Base-by-base conservation (phyloP, 164 flowering plant species). In the Chimonanthus praecox region DNA sequence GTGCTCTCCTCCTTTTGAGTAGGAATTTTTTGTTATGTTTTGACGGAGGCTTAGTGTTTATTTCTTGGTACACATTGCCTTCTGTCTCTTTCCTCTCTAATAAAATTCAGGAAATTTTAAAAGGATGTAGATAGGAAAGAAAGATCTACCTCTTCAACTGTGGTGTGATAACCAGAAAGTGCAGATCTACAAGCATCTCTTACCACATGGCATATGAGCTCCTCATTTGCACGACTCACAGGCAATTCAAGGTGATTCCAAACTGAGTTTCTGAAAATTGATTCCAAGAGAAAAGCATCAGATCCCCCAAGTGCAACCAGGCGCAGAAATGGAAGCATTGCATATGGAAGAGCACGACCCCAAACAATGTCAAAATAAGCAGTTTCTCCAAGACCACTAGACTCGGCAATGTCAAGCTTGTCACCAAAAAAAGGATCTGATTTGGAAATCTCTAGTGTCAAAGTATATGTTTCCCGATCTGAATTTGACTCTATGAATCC, bases 201-300 rank as follows among this genome's bases (percentile, higher is more conserved):
- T 63, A 95, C 84, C 15, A 87, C 97, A 75, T 69, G 82, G 75
- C 97, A 91, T 79, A 94, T 86, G 43, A 91, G 85, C 80, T 90
- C 97, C 80, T 94, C 99, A 71, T 92, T 94, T 73, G 85, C 83
- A 73, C 82, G 91, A 78, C 99, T 94, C 7, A 94, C 78, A 47
- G 99, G 95, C 80, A 87, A 76, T 61, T 91, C 91, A 70, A 94
- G 90, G 80, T 86, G 89, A 64, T 88, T 92, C 99, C 98, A 95
- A 61, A 91, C 63, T 2, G 87, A 13, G 78, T 92, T 90, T 79
- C 98, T 89, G 80, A 95, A 95, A 63, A 95, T 82, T 65, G 96
- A 89, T 77, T 95, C 98, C 71, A 95, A 80, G 46, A 95, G 91
- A 76, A 95, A 95, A 64, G 99, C 97, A 84, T 95, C 98, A 3